A percentile compares a stretch with the other conserved stretches of the same genome.
These are phyloP conservation scores for Gnaphalium uliginosum DNA, from an alignment of 129 eudicot genomes.

Conservation along the genomic window DNA sequence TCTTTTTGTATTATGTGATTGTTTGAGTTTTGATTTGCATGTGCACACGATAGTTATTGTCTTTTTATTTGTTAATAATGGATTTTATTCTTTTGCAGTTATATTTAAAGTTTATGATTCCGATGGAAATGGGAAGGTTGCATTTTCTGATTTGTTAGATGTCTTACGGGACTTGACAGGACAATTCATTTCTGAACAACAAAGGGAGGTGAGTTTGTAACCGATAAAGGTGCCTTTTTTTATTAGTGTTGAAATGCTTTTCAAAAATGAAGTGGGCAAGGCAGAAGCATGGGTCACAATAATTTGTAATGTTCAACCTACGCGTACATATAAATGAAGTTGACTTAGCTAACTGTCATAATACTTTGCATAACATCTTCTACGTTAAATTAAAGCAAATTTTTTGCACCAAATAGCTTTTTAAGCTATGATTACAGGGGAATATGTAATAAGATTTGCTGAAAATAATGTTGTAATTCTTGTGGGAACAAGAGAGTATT, in stretches of 20 bases:
- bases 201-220: conserved; percentile 63
- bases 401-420: neutral
- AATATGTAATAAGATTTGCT: neutral
- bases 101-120: conserved; percentile 90
- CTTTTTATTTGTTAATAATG: neutral
- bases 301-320: neutral
- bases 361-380: neutral
- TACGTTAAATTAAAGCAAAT: neutral
- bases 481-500: conserved; percentile 3
- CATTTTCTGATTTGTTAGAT: conserved; percentile 75
- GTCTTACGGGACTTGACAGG: conserved; percentile 84
- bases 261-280: neutral
- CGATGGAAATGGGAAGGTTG: conserved; percentile 86
- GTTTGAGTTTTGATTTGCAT: conserved; percentile 5
- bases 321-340: neutral
- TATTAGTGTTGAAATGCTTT: neutral
- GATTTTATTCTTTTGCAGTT: conserved; percentile 38
- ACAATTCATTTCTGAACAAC: conserved; percentile 78
- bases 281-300: neutral
- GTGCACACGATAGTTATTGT: neutral
- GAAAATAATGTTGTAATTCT: neutral
- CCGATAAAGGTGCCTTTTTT: neutral
- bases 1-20: neutral
- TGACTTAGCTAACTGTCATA: neutral
- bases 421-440: neutral